Conservation (phyloP, 2,329 filamentous ascomycete genomes). For the Epichloe bromicola region DNA sequence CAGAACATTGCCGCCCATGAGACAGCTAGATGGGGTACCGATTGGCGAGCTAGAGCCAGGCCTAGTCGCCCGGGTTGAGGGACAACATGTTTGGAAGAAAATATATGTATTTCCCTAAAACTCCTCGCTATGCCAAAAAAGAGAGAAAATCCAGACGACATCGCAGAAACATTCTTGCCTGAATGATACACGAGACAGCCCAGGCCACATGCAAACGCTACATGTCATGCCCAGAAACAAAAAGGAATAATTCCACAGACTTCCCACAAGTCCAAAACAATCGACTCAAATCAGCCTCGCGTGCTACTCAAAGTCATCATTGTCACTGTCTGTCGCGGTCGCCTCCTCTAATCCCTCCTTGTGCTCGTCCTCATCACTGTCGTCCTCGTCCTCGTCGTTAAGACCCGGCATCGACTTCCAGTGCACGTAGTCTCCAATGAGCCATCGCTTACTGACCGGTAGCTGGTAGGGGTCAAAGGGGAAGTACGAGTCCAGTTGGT, state of each 20-base stretch:
- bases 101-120: background rate
- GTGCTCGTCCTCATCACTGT: constrained; percentile 37
- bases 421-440: constrained; percentile 69
- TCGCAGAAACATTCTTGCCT: background rate
- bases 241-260: constrained; percentile 5
- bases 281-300: background rate
- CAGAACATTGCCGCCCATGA: constrained; percentile 23
- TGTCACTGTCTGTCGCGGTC: constrained; percentile 37
- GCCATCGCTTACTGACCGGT: constrained; percentile 75
- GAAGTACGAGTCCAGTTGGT: constrained; percentile 88
- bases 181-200: background rate
- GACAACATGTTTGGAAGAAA: background rate
- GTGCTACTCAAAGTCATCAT: constrained; percentile 25
- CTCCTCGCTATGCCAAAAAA: constrained; percentile 1
- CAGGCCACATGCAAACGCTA: background rate
- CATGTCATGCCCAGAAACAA: background rate
- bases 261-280: constrained; percentile 3
- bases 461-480: constrained; percentile 95
- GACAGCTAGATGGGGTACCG: no score
- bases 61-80: constrained; percentile 29
- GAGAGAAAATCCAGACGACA: background rate
- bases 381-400: constrained; percentile 43
- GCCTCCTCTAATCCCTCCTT: constrained; percentile 34
- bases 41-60: no score
- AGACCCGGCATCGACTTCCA: constrained; percentile 67